phyloP scores from a whole-genome alignment of 73 alveolate genomes.

The Tetrahymena thermophila region DNA sequence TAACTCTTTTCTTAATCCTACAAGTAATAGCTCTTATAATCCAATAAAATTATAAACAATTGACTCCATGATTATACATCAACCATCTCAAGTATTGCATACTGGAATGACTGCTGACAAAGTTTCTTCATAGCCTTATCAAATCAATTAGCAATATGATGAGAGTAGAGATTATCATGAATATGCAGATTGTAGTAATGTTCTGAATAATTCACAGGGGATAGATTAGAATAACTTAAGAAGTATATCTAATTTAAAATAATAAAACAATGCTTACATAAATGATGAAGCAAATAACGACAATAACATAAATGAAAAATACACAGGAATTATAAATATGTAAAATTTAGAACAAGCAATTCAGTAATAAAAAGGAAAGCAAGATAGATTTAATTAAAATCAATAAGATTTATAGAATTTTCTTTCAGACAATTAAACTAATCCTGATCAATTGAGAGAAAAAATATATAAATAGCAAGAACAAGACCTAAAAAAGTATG shows the following conservation, averaged over 20 bases:
- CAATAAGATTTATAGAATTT: background rate
- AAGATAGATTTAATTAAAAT: background rate
- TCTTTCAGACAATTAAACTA: background rate
- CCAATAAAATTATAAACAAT: background rate
- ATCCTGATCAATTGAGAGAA: background rate
- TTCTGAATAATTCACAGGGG: background rate
- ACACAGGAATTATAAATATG: background rate
- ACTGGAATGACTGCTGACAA: background rate
- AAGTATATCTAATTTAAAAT: background rate
- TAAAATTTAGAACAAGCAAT: background rate
- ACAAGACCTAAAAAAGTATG: background rate
- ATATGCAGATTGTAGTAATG: background rate
- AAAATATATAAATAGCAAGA: background rate
- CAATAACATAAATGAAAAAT: background rate
- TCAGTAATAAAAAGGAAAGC: background rate
- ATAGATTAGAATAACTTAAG: background rate
- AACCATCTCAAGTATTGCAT: background rate
- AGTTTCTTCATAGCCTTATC: background rate
- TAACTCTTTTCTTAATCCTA: background rate
- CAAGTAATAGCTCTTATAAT: background rate
- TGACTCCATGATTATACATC: background rate
- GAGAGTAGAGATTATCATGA: background rate
- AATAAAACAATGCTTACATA: background rate
- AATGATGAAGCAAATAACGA: background rate
- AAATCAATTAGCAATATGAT: background rate